A percentile compares a stretch with the other conserved stretches of the same genome.
These are phyloP conservation scores for Purshia tridentata DNA, from an alignment of 306 rosid species.

Conservation along the genomic window DNA sequence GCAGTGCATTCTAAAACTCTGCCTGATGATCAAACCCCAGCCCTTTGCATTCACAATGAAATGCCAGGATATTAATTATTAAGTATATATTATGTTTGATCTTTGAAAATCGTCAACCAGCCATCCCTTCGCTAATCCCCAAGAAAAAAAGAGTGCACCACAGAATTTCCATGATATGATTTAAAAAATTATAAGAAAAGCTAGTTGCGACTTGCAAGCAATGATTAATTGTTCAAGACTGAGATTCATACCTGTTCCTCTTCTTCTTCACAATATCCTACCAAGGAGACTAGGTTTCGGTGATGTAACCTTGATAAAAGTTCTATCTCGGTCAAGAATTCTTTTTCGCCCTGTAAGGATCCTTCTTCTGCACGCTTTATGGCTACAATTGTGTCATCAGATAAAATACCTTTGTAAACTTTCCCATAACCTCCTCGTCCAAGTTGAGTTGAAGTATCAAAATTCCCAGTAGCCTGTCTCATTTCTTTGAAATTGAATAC, in stretches of 20 bases:
- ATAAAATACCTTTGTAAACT: conserved; percentile 78
- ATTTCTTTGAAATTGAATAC: conserved; percentile 67
- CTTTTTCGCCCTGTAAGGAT: conserved; percentile 88
- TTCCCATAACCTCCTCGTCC: conserved; percentile 98
- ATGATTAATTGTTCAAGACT: background rate
- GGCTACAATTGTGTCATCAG: conserved; percentile 62
- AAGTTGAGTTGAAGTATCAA: conserved; percentile 52
- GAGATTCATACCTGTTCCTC: conserved; percentile 57
- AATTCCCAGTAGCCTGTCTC: conserved; percentile 64
- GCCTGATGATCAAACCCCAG: no score
- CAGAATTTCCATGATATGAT: background rate
- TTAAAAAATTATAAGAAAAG: background rate
- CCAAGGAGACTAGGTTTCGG: conserved; percentile 73
- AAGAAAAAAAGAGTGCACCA: no score
- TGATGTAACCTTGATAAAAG: conserved; percentile 88
- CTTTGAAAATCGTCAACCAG: no score
- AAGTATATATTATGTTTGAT: no score
- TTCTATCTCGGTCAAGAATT: conserved; percentile 89
- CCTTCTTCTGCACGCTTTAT: conserved; percentile 82
- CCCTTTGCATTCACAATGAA: no score
- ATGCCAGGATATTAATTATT: no score
- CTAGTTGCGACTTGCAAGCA: background rate
- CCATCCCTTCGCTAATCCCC: no score
- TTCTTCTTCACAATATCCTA: conserved; percentile 83
- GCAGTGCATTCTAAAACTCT: background rate